phyloP scores from a whole-genome alignment of 2,329 filamentous ascomycete genomes.

The Lecanicillium sp. region DNA sequence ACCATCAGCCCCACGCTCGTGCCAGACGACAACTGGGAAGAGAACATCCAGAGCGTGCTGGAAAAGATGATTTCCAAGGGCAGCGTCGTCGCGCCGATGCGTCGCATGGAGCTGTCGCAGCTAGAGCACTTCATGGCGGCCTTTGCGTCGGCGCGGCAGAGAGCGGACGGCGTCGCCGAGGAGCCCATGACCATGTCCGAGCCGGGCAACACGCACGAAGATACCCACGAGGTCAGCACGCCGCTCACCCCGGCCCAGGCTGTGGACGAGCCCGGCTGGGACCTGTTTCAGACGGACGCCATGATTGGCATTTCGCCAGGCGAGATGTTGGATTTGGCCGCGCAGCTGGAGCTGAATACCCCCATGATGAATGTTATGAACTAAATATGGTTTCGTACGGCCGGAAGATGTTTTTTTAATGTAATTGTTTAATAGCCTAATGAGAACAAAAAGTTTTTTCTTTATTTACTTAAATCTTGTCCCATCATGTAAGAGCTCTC shows the following conservation, averaged over 20 bases:
- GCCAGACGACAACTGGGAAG: constrained; percentile 25
- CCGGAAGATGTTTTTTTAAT: too few species aligned
- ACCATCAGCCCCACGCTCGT: constrained; percentile 25
- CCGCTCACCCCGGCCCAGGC: constrained; percentile 8
- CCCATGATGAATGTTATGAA: constrained; percentile 1
- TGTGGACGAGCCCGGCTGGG: constrained; percentile 16
- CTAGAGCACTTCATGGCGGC: constrained; percentile 27
- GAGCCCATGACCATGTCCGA: constrained; percentile 11
- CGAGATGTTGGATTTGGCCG: constrained; percentile 22
- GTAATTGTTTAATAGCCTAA: too few species aligned
- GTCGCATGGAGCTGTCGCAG: constrained; percentile 28
- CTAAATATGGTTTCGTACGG: too few species aligned
- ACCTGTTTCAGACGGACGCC: constrained; percentile 21
- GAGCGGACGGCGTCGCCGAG: constrained; percentile 4
- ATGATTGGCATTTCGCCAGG: constrained; percentile 23
- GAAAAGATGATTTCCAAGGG: constrained; percentile 29
- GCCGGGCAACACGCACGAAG: constrained; percentile 5
- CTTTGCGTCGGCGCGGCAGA: constrained; percentile 10
- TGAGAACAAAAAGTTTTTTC: too few species aligned
- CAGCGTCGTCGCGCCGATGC: constrained; percentile 27
- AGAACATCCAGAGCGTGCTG: constrained; percentile 26
- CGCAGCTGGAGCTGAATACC: constrained; percentile 17
- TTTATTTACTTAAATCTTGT: constrained; percentile 2
- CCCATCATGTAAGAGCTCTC: constrained; percentile 1
- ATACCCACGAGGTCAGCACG: constrained; percentile 3